A percentile compares a stretch with the other conserved stretches of the same genome.
Conservation (phyloP, 1,284 basidiomycete genomes). For the Malassezia arunalokei region DNA sequence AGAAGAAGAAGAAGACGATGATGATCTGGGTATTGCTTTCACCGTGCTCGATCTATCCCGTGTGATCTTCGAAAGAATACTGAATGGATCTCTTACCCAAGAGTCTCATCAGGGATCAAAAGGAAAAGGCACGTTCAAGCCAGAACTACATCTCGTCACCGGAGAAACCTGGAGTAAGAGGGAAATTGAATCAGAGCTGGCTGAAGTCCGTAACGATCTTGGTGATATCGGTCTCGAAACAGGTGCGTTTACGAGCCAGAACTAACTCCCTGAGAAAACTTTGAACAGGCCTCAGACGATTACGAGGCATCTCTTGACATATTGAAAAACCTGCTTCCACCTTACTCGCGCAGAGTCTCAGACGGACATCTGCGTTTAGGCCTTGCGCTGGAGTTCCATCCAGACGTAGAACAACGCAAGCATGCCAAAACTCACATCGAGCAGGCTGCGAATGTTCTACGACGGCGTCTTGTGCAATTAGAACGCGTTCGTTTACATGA, state of each 20-base stretch:
- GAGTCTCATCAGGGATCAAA: background rate
- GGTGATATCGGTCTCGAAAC: conserved; percentile 41
- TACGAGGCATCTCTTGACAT: conserved; percentile 27
- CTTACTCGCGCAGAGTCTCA: conserved; percentile 37
- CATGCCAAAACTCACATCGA: conserved; percentile 28
- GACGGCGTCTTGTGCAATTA: conserved; percentile 22
- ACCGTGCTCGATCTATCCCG: conserved; percentile 36
- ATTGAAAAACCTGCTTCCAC: conserved; percentile 26
- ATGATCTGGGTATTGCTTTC: conserved; percentile 39
- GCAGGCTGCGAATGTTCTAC: conserved; percentile 23
- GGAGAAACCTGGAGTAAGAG: conserved; percentile 21
- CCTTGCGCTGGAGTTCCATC: conserved; percentile 42
- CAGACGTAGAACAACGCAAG: conserved; percentile 21
- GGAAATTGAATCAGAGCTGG: conserved; percentile 28
- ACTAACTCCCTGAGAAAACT: conserved; percentile 27
- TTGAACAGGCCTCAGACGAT: conserved; percentile 38
- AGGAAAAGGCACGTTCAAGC: background rate
- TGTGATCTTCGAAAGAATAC: conserved; percentile 32
- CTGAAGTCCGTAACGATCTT: conserved; percentile 42
- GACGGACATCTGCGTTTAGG: conserved; percentile 41
- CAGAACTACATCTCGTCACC: conserved; percentile 24
- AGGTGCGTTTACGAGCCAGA: conserved; percentile 15
- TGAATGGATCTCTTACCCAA: conserved; percentile 8
- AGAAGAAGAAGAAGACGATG: conserved; percentile 16
- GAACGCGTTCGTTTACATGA: conserved; percentile 2